phyloP scores from a whole-genome alignment of 306 rosid genomes.

The Acacia acuminata region DNA sequence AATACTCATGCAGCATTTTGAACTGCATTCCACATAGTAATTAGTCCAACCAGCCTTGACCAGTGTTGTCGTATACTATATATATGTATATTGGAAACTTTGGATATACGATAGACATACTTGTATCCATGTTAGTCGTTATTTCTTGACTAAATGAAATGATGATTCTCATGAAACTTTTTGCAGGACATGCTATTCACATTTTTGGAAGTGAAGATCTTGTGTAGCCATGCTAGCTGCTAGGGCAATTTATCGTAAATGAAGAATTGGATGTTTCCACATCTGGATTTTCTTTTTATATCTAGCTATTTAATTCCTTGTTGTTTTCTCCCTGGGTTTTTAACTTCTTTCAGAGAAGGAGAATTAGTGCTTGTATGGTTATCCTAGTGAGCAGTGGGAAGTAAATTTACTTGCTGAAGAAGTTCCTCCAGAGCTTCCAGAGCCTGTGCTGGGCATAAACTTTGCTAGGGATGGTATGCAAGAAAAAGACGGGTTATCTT shows the following conservation, averaged over 20 bases:
- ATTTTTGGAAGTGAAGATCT: constrained; percentile 6
- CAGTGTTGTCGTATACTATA: not conserved
- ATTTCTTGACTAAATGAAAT: not conserved
- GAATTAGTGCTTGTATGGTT: constrained; percentile 84
- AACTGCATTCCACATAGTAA: not conserved
- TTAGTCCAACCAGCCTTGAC: not conserved
- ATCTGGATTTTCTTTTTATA: constrained; percentile 9
- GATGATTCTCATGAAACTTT: constrained; percentile 21
- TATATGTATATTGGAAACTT: not conserved
- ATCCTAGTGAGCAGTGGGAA: constrained; percentile 93
- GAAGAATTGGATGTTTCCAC: constrained; percentile 1
- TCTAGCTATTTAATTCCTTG: constrained; percentile 12
- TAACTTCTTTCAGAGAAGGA: constrained; percentile 72
- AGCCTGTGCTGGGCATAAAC: constrained; percentile 92
- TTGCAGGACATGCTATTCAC: not conserved
- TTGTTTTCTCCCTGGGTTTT: constrained; percentile 19
- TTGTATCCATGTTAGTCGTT: not conserved
- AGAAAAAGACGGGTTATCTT: too few species aligned
- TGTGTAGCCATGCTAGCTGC: constrained; percentile 3
- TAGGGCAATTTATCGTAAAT: constrained; percentile 4
- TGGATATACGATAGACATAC: not conserved
- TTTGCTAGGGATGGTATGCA: too few species aligned
- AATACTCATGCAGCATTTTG: not conserved
- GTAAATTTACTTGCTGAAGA: constrained; percentile 97
- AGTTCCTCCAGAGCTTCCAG: constrained; percentile 95